phyloP scores from a whole-genome alignment of 1,139 yeast species.

The Candida albicans region DNA sequence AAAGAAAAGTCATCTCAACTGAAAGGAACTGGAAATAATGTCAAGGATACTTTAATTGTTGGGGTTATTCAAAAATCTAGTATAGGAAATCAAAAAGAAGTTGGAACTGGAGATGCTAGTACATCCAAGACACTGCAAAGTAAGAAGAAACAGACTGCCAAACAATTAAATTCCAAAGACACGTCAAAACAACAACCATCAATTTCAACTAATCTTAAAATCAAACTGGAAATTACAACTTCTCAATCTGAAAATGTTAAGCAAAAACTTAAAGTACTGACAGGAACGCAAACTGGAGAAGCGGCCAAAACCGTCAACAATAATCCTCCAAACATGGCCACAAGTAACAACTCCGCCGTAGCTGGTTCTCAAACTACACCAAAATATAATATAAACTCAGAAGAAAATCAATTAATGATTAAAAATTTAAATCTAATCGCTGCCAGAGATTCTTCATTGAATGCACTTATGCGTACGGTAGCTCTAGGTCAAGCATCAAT shows the following conservation, averaged over 20 bases:
- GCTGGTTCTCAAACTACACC: background rate
- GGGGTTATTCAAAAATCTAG: too few relatives aligned
- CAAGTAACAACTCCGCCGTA: background rate
- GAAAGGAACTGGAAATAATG: background rate
- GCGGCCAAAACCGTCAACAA: too few relatives aligned
- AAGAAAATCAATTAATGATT: constrained; percentile 77
- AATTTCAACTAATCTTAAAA: too few relatives aligned
- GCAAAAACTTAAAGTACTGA: too few relatives aligned
- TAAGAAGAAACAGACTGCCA: background rate
- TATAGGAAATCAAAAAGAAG: too few relatives aligned
- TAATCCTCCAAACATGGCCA: background rate
- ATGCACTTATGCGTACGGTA: constrained; percentile 73
- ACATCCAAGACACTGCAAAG: background rate
- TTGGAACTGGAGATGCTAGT: background rate
- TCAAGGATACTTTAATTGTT: background rate
- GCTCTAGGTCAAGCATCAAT: constrained; percentile 78
- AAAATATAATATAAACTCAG: constrained; percentile 50
- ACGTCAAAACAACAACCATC: too few relatives aligned
- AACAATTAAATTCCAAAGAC: too few relatives aligned
- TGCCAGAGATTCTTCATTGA: constrained; percentile 63
- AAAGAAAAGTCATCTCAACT: background rate
- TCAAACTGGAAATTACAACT: too few relatives aligned
- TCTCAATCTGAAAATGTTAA: too few relatives aligned
- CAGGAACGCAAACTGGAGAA: too few relatives aligned
- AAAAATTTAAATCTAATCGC: constrained; percentile 82